These are phyloP conservation scores for Cercophora sp. DNA, from an alignment of 495 filamentous ascomycete species.

Conservation along the genomic window DNA sequence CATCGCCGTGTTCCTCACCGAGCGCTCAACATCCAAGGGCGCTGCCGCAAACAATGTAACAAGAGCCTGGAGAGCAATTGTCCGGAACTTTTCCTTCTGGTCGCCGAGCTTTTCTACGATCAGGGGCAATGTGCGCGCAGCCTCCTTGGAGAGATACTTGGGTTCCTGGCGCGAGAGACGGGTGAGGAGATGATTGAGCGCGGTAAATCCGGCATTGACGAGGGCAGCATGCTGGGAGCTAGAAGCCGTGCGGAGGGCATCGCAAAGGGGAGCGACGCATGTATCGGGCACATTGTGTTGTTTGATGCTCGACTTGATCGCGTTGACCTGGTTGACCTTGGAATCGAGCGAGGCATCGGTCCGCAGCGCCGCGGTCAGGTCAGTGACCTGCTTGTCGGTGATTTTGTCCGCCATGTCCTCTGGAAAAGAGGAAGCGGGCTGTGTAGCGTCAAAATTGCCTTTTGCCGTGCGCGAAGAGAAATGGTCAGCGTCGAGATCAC, in stretches of 20 bases:
- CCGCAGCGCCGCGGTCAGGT: constrained; percentile 63
- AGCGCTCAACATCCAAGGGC: constrained; percentile 68
- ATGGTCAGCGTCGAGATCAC: background rate
- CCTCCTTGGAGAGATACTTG: constrained; percentile 59
- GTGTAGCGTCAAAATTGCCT: constrained; percentile 21
- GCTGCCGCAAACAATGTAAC: constrained; percentile 67
- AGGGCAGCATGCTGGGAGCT: constrained; percentile 65
- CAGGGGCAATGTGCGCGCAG: constrained; percentile 62
- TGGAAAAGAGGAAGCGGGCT: constrained; percentile 17
- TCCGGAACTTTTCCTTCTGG: constrained; percentile 74
- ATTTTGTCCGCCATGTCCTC: constrained; percentile 50
- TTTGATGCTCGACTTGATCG: constrained; percentile 81
- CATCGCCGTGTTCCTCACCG: constrained; percentile 73
- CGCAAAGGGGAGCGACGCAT: constrained; percentile 69
- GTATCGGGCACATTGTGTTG: constrained; percentile 76
- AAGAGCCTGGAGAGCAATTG: constrained; percentile 66
- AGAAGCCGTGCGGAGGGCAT: constrained; percentile 65
- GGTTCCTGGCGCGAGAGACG: constrained; percentile 78
- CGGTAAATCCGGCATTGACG: constrained; percentile 73
- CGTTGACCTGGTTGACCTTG: constrained; percentile 66
- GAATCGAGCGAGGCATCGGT: constrained; percentile 66
- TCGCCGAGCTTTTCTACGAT: constrained; percentile 86
- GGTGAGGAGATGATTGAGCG: constrained; percentile 78
- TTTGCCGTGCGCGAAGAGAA: background rate
- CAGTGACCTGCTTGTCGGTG: constrained; percentile 60